Evolutionary conservation across 805 yeast species (phyloP), one percentile per base, ranked within the genome.

Genomic region (Schwanniomyces yamadae): DNA sequence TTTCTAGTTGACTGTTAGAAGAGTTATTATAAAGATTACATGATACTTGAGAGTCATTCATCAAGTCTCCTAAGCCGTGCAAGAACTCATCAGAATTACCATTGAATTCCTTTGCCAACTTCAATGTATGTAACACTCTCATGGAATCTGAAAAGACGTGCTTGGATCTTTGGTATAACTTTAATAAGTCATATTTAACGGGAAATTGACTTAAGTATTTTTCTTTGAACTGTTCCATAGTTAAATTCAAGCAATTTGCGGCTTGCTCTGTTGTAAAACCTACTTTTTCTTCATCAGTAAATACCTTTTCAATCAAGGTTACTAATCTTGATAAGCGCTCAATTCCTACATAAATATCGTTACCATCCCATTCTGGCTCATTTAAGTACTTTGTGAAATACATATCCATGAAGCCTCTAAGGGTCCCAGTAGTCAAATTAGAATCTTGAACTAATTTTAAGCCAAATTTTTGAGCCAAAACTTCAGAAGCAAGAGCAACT

Each of bases 91-190:
- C 59, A 4, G 59, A 52, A 21, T 49, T 51, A n/a, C 44, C 47
- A 6, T 44, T 44, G 11, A 31, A 39, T 20, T 41, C 39, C 16
- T 61, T 45, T 47, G 80, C 59, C 18, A 73, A 45, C 23, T 64
- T 55, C 23, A 77, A 57, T 24, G 77, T 73, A 43, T 71, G 57
- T 36, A 78, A 57, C 3, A 82, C 89, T 29, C 84, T 68, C 40
- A 71, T 52, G 4, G 85, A 67, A 45, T 83, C 90, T 5, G 72
- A 61, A 45, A 65, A 81, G 1, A 82, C 86, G 46, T 82, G 90
- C 37, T 66, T 68, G 6, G 84, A 69, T 39, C 89, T 66, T 42
- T 70, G 68, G 53, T 77, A 74, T 13, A 82, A 55, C 51, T 77
- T 73, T 31, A 82, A 64, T n/a, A 52, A 62, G 17, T 73, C 74